Base-by-base conservation (phyloP, 1,284 basidiomycete species). In the Rhodofomes roseus region DNA sequence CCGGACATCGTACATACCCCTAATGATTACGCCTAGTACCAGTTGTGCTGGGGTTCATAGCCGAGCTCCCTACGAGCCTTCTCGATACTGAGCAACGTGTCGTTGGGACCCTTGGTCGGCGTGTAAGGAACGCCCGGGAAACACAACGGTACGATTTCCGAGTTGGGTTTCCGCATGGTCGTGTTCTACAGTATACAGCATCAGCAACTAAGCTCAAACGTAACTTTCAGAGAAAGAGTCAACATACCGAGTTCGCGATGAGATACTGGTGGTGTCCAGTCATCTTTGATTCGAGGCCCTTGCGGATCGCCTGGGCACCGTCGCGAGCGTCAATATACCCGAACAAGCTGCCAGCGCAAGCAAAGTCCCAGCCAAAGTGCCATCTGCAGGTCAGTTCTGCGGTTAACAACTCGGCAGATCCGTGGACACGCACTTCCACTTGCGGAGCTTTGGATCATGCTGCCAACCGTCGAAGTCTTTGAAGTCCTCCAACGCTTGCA, bases 281-380 rank as follows among this genome's bases (percentile, higher is more conserved):
- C 4, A 39, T 39, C 50, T 60, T 60, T n/a, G 50, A 52, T 31
- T 60, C 59, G 48, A 60, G 55, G 18, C 54, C 31, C 40, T 56
- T 60, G n/a, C 59, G 59, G 23, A 60, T 60, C 1, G 44, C 59
- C 51, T 60, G 59, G 6, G 54, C 59, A 31, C 59, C 59, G 39
- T 60, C 59, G 2, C 59, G 54, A 51, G 59, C 59, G 34, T 60
- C 59, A 34, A 60, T 60, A 22, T 60, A 60, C 12, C 54, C 59
- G 36, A 55, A 60, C 50, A 60, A 36, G 50, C 59, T 60, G 25
- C 22, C 23, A 23, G 43, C 53, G 12, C 44, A 48, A 14, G 46
- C 44, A 34, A 41, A 43, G 22, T 34, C 36, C 20, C n/a, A 48
- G 53, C 53, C 36, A 41, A 36, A 54, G 34, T 54, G 40, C 53